Conservation (phyloP, 192 early-diverging fungal species). For the Chytriomyces confervae region DNA sequence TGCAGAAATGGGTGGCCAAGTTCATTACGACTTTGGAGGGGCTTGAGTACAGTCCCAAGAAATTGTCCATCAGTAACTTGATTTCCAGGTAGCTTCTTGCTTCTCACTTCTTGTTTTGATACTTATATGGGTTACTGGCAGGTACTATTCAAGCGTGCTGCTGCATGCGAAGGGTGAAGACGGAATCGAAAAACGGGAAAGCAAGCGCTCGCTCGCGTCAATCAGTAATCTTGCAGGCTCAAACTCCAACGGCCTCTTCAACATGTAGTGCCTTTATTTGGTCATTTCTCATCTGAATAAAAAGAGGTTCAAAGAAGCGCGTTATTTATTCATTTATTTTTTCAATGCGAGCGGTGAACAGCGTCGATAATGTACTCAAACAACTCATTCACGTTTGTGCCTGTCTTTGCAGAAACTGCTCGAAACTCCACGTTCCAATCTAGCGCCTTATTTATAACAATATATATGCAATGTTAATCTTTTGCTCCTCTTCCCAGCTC, state of each 20-base stretch:
- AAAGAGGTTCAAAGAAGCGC: no score
- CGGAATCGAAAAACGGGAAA: slow-evolving; percentile 2
- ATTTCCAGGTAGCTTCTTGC: slow-evolving; percentile 51
- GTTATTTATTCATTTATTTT: no score
- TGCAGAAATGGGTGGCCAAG: slow-evolving; percentile 57
- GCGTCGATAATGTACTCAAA: slow-evolving; percentile 49
- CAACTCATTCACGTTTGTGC: slow-evolving; percentile 57
- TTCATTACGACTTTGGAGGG: slow-evolving; percentile 52
- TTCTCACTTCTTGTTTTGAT: background rate
- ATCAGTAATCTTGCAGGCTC: background rate
- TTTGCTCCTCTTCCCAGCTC: background rate
- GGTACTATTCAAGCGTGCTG: slow-evolving; percentile 38
- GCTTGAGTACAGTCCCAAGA: slow-evolving; percentile 48
- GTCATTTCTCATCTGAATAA: no score
- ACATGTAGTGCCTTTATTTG: background rate
- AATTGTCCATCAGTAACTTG: slow-evolving; percentile 48
- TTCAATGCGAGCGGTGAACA: background rate
- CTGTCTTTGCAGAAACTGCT: slow-evolving; percentile 58
- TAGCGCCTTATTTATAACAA: slow-evolving; percentile 39
- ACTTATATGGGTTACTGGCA: background rate
- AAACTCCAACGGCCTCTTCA: slow-evolving; percentile 7
- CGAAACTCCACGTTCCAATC: slow-evolving; percentile 60
- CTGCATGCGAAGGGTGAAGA: slow-evolving; percentile 23
- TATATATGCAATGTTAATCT: background rate
- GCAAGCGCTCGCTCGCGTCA: slow-evolving; percentile 5